Evolutionary conservation across 169 alveolate genomes (phyloP), one percentile per base, ranked within the genome.

Genomic region (Perkinsus olseni): DNA sequence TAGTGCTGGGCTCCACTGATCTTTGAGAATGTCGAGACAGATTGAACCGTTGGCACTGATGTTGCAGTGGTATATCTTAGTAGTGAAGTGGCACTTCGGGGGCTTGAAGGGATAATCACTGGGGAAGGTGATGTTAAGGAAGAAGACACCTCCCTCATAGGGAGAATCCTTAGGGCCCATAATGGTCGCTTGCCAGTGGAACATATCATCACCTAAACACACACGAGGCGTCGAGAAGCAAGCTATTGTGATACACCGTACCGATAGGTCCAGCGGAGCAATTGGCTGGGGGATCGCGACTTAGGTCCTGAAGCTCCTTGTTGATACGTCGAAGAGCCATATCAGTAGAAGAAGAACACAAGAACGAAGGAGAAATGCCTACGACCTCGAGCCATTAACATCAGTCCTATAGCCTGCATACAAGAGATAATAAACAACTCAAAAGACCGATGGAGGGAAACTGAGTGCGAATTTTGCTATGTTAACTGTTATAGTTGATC

Each of bases 51-150:
- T 98, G 91, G 97, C 96, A 96, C 98, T 98, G 95, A 99, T 98
- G 96, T 99, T 99, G 91, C 99, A 99, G 96, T 99, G 99, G 96
- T 99, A 99, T 92, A 99, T 99, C 96, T 98, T 98, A 34, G 99
- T 99, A 20, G 99, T 98, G 97, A 99, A 99, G 91, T 97, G 93
- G 82, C 97, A 98, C 97, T 99, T 99, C 34, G 99, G 99, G n/a
- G 99, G 99, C 96, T 99, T 99, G 98, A 99, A 99, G 45, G 99
- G 99, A 94, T 99, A 99, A 94, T 99, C 99, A 38, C 99, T 98
- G 0, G 99, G 99, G 97, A 99, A 99, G 94, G 98, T 98, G 92
- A 99, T 99, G 97, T 98, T 98, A 94, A 99, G 95, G 96, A 98
- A 98, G 98, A 98, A 99, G 37, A 99, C 99, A 8, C 99, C 99